Evolutionary conservation across 2,329 filamentous ascomycete species (phyloP).

Genomic region (Drechslerella stenobrocha): DNA sequence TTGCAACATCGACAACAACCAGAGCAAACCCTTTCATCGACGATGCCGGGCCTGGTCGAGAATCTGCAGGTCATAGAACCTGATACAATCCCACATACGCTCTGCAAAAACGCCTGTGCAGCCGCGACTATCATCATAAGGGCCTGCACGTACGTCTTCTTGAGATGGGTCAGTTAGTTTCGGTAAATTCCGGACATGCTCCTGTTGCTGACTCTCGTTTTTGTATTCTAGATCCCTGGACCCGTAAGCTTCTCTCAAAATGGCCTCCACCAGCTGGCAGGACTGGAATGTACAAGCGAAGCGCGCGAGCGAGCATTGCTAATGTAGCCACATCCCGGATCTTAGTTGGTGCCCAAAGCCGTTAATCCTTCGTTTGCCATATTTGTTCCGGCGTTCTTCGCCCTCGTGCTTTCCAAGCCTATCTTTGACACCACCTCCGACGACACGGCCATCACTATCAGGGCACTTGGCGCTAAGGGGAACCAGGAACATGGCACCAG

Average conservation of each 20-base stretch:
- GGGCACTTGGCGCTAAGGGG: slow-evolving; percentile 8
- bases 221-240: slow-evolving; percentile 54
- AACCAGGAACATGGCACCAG: slow-evolving; percentile 4
- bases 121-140: slow-evolving; percentile 25
- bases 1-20: neutral
- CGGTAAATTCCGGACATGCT: neutral
- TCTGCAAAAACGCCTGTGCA: slow-evolving; percentile 22
- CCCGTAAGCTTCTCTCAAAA: slow-evolving; percentile 56
- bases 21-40: neutral
- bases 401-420: slow-evolving; percentile 63
- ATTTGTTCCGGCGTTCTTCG: slow-evolving; percentile 68
- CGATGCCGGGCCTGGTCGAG: slow-evolving; percentile 25
- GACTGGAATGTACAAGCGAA: neutral
- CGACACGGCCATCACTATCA: slow-evolving; percentile 62
- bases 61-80: slow-evolving; percentile 33
- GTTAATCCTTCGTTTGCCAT: slow-evolving; percentile 67
- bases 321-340: slow-evolving; percentile 47
- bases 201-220: slow-evolving; percentile 36
- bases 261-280: neutral
- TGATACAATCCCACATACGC: slow-evolving; percentile 31
- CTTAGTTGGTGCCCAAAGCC: slow-evolving; percentile 56
- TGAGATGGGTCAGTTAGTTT: slow-evolving; percentile 66
- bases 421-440: slow-evolving; percentile 64
- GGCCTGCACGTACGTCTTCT: slow-evolving; percentile 60
- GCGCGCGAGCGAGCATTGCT: slow-evolving; percentile 18